Evolutionary conservation across 129 eudicot genomes (phyloP).

Genomic region (Tanacetum coccineum): DNA sequence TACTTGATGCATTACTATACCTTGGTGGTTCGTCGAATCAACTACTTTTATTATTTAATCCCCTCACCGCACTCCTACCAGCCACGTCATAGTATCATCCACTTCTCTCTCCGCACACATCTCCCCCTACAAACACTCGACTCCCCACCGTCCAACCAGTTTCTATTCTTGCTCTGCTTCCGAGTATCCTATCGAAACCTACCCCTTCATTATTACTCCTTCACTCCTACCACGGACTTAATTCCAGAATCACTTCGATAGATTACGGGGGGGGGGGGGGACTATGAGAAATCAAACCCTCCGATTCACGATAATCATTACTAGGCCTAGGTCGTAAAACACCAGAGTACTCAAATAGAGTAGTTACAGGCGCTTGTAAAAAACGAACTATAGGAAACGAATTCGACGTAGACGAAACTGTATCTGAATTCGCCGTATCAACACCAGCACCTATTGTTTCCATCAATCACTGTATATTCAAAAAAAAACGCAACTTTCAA

Average conservation of each 20-base stretch:
- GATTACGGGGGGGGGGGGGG: too few relatives aligned
- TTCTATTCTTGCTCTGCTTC: conserved; percentile 41
- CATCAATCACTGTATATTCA: conserved; percentile 9
- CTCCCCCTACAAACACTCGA: conserved; percentile 10
- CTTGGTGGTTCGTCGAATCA: conserved; percentile 40
- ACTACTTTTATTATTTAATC: background rate
- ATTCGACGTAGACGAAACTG: conserved; percentile 14
- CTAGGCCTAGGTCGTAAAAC: conserved; percentile 38
- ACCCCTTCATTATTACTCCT: conserved; percentile 39
- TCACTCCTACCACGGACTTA: background rate
- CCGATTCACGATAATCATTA: conserved; percentile 34
- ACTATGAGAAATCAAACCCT: conserved; percentile 18
- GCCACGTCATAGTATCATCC: conserved; percentile 29
- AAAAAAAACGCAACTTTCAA: background rate
- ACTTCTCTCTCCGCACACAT: conserved; percentile 28
- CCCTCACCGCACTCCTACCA: conserved; percentile 26
- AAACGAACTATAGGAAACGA: conserved; percentile 41
- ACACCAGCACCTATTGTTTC: conserved; percentile 28
- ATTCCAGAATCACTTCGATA: conserved; percentile 21
- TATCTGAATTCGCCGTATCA: conserved; percentile 25
- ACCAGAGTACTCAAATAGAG: conserved; percentile 59
- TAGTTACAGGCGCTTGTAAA: conserved; percentile 55
- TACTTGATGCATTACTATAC: conserved; percentile 58
- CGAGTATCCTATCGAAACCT: conserved; percentile 70
- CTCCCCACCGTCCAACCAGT: conserved; percentile 17